Evolutionary conservation across 768 basidiomycete genomes (phyloP).

Genomic region (Auriscalpium vulgare): DNA sequence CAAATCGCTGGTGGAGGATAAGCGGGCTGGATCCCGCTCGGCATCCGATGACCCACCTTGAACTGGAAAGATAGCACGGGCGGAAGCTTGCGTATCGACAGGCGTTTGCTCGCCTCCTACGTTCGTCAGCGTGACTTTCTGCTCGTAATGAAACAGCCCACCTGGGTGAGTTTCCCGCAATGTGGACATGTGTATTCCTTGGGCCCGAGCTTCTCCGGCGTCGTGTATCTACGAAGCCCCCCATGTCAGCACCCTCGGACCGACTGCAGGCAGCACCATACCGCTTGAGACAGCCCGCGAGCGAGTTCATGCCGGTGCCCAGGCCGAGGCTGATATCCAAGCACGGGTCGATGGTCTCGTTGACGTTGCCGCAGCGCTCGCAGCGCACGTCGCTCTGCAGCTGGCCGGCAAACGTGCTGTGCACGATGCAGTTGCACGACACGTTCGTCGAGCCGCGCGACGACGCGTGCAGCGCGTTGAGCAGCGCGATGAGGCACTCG

Average conservation of each 20-base stretch:
- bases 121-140: background rate
- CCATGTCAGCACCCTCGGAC: constrained; percentile 1
- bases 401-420: constrained; percentile 81
- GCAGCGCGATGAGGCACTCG: constrained; percentile 73
- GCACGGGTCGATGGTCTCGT: constrained; percentile 79
- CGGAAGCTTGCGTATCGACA: constrained; percentile 80
- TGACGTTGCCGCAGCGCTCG: constrained; percentile 73
- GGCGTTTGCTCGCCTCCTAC: constrained; percentile 74
- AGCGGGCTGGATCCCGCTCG: background rate
- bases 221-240: constrained; percentile 55
- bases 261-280: constrained; percentile 20
- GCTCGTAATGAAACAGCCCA: constrained; percentile 19
- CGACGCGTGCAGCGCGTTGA: constrained; percentile 83
- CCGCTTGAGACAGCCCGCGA: constrained; percentile 72
- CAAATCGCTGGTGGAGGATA: constrained; percentile 62
- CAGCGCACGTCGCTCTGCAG: constrained; percentile 88
- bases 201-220: constrained; percentile 72
- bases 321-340: constrained; percentile 87
- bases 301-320: constrained; percentile 50
- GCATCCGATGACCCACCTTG: constrained; percentile 48
- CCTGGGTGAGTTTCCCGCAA: constrained; percentile 65
- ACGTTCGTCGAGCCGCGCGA: constrained; percentile 68
- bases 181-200: constrained; percentile 82
- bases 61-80: constrained; percentile 91
- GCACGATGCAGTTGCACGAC: constrained; percentile 85